Evolutionary conservation across 2,329 filamentous ascomycete species (phyloP), one percentile per base, ranked within the genome.

Genomic region (Amauroascus niger): DNA sequence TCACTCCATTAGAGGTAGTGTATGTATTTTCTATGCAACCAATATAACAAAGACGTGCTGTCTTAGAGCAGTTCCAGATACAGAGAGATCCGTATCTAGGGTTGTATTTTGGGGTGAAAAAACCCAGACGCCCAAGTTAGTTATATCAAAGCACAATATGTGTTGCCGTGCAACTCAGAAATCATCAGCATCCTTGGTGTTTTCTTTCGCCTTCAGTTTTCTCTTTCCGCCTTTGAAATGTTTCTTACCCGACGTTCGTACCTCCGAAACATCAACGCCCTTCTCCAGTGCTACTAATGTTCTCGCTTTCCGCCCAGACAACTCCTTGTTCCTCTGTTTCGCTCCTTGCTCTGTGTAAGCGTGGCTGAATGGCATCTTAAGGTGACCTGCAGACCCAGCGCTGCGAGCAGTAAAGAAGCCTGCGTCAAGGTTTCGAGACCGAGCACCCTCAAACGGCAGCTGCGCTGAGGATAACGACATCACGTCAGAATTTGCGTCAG

Each of bases 301-400:
- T 64, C 63, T 82, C 49, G 88, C 80, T 70, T 98, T 98, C 57
- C 93, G 79, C 0, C 90, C 90, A 16, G 81, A 88, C 45, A 96
- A 71, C 58, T 85, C 76, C 73, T 88, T 94, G 14, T 76, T 76
- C 71, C 87, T 94, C 26, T 77, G 71, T 56, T 73, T 70, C 5
- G 68, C 72, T 3, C 88, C 89, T 65, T 95, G 88, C 70, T 93
- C 80, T 2, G 83, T 83, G 71, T 96, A 94, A 72, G 93, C 87
- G 73, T 93, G 81, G 69, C 84, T 91, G 74, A 97, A 97, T 0
- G 93, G 90, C 76, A 83, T 83, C 53, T 74, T 83, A 35, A 94
- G 59, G 63, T 87, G 85, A 1, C 82, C 86, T 0, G 77, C 79
- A 43, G 75, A 79, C 9, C 79, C 76, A 26, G 62, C 56, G 53